These are phyloP conservation scores for Paramarasmius palmivorus DNA, from an alignment of 1,284 basidiomycete species.

Conservation along the genomic window DNA sequence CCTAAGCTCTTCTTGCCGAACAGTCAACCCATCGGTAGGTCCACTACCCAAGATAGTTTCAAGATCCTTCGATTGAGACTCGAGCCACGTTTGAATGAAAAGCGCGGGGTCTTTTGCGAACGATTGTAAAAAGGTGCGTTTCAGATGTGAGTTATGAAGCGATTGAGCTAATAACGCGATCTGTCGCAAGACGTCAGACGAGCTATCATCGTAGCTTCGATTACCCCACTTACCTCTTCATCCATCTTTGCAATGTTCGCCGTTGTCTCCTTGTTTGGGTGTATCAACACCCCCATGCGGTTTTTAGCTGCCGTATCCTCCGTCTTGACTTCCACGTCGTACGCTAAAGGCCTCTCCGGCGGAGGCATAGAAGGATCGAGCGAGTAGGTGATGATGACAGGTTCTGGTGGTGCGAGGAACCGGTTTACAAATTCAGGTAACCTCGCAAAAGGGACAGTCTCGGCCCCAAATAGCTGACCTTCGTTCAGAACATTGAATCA, in stretches of 20 bases:
- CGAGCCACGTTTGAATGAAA: conserved; percentile 90
- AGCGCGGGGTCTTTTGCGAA: conserved; percentile 81
- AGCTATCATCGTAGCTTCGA: conserved; percentile 5
- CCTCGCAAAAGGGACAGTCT: conserved; percentile 75
- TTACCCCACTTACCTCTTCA: conserved; percentile 69
- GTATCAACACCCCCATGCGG: conserved; percentile 78
- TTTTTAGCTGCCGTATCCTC: conserved; percentile 80
- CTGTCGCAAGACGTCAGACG: conserved; percentile 33
- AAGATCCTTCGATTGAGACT: conserved; percentile 88
- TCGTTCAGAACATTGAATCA: not conserved
- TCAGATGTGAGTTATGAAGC: conserved; percentile 82
- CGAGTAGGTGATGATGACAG: conserved; percentile 83
- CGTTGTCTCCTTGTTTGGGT: conserved; percentile 67
- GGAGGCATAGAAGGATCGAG: conserved; percentile 59
- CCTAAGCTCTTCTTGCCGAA: conserved; percentile 85
- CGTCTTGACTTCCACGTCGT: conserved; percentile 88
- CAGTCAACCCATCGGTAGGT: conserved; percentile 75
- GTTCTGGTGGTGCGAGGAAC: conserved; percentile 78
- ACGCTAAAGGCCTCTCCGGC: conserved; percentile 69
- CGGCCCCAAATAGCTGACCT: conserved; percentile 65
- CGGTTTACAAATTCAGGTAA: conserved; percentile 88
- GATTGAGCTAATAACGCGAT: conserved; percentile 80
- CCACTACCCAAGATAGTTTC: conserved; percentile 90
- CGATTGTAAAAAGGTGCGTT: conserved; percentile 82
- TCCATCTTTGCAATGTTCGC: conserved; percentile 78